phyloP scores from a whole-genome alignment of 2,329 filamentous ascomycete species.

The Sclerotinia minor region DNA sequence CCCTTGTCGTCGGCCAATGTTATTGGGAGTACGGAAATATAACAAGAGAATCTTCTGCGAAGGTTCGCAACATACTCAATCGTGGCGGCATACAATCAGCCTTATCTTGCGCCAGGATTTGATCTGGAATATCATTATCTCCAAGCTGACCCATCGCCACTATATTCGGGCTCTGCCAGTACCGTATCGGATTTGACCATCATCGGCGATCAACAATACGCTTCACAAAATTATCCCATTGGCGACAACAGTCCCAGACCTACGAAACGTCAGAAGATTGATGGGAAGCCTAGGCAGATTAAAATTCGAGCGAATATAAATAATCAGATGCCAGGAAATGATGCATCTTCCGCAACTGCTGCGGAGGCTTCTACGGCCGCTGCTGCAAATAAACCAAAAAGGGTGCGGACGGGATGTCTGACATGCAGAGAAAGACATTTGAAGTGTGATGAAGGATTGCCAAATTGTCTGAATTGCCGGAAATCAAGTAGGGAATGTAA shows the following conservation, averaged over 20 bases:
- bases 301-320: slow-evolving; percentile 30
- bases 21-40: slow-evolving; percentile 26
- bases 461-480: slow-evolving; percentile 71
- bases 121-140: slow-evolving; percentile 37
- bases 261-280: slow-evolving; percentile 32
- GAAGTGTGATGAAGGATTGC: slow-evolving; percentile 66
- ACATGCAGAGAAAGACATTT: slow-evolving; percentile 88
- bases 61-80: slow-evolving; percentile 39
- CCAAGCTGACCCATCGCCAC: slow-evolving; percentile 31
- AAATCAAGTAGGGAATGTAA: slow-evolving; percentile 87
- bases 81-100: slow-evolving; percentile 39
- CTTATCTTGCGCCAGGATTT: slow-evolving; percentile 37
- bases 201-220: slow-evolving; percentile 38
- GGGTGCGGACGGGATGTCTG: slow-evolving; percentile 85
- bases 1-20: slow-evolving; percentile 31
- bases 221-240: slow-evolving; percentile 30
- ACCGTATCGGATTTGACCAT: slow-evolving; percentile 38
- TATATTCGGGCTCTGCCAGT: slow-evolving; percentile 35
- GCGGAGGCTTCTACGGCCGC: slow-evolving; percentile 29
- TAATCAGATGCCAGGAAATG: slow-evolving; percentile 37
- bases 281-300: slow-evolving; percentile 25
- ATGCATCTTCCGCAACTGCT: slow-evolving; percentile 27
- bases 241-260: slow-evolving; percentile 34
- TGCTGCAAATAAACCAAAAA: slow-evolving; percentile 63
- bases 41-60: slow-evolving; percentile 33